Percentiles rank a stretch among this genome's conserved stretches.
Evolutionary conservation across 495 filamentous ascomycete species (phyloP).

Genomic region (Xylaria telfairii): DNA sequence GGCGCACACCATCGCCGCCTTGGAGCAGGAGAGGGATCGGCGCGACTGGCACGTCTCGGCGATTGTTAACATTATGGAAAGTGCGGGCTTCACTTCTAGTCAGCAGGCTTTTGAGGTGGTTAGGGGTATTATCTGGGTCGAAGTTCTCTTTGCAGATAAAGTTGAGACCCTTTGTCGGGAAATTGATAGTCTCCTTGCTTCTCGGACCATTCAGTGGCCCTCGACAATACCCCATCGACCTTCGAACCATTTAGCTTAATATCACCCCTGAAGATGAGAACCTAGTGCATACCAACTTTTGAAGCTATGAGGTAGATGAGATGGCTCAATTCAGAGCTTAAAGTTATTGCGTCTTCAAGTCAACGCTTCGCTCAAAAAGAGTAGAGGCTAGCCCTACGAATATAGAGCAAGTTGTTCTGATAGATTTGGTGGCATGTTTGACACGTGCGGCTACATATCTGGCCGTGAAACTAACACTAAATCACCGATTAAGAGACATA

Average conservation of each 20-base stretch:
- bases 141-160: constrained; percentile 32
- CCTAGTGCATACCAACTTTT: not conserved
- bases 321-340: not conserved
- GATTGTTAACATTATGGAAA: constrained; percentile 36
- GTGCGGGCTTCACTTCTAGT: constrained; percentile 27
- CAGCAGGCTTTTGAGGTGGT: constrained; percentile 32
- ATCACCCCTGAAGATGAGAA: not conserved
- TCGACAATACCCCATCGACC: not conserved
- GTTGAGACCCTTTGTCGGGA: constrained; percentile 30
- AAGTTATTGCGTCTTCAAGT: not conserved
- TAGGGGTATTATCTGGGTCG: constrained; percentile 36
- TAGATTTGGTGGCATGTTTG: no score
- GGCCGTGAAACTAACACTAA: no score
- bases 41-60: constrained; percentile 36
- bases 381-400: not conserved
- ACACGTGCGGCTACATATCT: no score
- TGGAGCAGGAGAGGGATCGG: constrained; percentile 31
- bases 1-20: constrained; percentile 33
- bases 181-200: constrained; percentile 28
- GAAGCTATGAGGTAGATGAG: not conserved
- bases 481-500: no score
- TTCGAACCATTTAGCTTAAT: not conserved
- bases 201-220: not conserved
- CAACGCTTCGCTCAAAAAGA: not conserved
- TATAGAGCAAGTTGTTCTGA: not conserved